Evolutionary conservation across 2,329 filamentous ascomycete species (phyloP), one percentile per base, ranked within the genome.

Genomic region (Alternaria brassicicola): DNA sequence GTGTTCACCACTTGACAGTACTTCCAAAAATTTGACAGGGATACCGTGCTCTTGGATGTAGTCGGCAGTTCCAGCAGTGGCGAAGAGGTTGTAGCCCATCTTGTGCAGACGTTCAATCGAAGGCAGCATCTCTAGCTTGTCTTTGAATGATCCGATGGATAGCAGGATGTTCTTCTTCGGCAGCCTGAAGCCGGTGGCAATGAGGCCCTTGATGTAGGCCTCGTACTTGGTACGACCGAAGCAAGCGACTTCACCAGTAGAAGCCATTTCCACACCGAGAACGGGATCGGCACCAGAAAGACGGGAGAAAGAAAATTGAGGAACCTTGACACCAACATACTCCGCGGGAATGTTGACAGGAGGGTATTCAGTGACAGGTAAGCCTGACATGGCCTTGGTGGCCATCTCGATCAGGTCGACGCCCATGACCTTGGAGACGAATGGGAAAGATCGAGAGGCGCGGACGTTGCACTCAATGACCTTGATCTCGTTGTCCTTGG

Each of bases 401-500:
- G 95, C 95, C 92, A 99, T 93, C 82, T 97, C 94, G 66, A 99
- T 97, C 63, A 99, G 84, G 75, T 99, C 94, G 51, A 97, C 91
- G 50, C 93, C 93, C 92, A 97, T 98, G 67, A 96, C 92, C 84
- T 99, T 99, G 65, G 93, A 97, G 15, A 98, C 93, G 75, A 99
- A 99, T 61, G 95, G 95, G 85, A 97, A 97, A 0, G 94, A 98
- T 65, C 95, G 87, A 43, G 95, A 97, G 15, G 95, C 95, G 63
- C 95, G 89, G 60, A 98, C 95, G 73, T 99, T 99, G 81, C 95
- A 98, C 81, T 99, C 95, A 65, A 99, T 99, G 66, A 99, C 95
- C 84, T 98, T 98, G 84, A 99, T 98, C 67, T 98, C 94, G 77
- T 98, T 98, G 78, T 98, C 93, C 83, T 98, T 98, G 71, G 95